These are phyloP conservation scores for Metschnikowia lochheadii DNA, from an alignment of 805 yeast genomes.

Conservation along the genomic window DNA sequence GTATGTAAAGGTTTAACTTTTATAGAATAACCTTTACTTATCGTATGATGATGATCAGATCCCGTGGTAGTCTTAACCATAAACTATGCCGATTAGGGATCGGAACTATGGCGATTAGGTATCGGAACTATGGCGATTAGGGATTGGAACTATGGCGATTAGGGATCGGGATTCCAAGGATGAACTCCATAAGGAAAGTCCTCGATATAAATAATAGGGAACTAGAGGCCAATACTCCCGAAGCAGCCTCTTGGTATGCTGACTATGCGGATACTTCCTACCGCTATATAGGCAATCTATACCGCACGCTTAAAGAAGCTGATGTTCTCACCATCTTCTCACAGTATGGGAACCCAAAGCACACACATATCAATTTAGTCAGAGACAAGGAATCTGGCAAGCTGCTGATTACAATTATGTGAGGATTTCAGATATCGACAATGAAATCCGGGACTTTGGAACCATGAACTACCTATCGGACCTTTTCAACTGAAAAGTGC, in stretches of 20 bases:
- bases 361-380: constrained; percentile 60
- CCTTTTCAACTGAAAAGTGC: constrained; percentile 24
- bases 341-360: constrained; percentile 85
- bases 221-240: constrained; percentile 53
- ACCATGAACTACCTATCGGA: constrained; percentile 33
- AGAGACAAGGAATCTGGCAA: constrained; percentile 63
- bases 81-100: too few relatives aligned
- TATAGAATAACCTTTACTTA: too few relatives aligned
- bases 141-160: too few relatives aligned
- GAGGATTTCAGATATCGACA: background rate
- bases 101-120: too few relatives aligned
- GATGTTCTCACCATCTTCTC: constrained; percentile 78
- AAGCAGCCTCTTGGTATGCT: constrained; percentile 82
- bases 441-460: constrained; percentile 20
- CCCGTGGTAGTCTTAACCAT: too few relatives aligned
- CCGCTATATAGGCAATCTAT: constrained; percentile 71
- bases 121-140: too few relatives aligned
- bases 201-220: constrained; percentile 64
- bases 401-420: constrained; percentile 27
- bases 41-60: too few relatives aligned
- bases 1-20: too few relatives aligned
- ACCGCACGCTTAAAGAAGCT: constrained; percentile 61
- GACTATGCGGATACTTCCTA: constrained; percentile 77
- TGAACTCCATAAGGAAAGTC: constrained; percentile 42
- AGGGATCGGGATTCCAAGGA: too few relatives aligned